Evolutionary conservation across 306 rosid genomes (phyloP).

Genomic region (Acacia acuminata): DNA sequence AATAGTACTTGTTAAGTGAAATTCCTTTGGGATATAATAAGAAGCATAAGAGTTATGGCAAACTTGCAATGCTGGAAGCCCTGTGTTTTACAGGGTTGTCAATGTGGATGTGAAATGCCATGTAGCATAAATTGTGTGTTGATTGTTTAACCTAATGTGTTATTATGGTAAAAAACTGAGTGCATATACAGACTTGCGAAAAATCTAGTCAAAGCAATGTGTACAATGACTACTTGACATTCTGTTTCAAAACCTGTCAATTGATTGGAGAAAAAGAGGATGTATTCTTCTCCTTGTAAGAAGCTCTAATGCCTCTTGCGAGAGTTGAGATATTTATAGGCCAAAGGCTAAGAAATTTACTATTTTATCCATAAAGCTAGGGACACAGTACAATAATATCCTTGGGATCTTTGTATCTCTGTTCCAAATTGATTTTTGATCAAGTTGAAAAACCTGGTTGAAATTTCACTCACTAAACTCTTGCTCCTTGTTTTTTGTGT

Average conservation of each 20-base stretch:
- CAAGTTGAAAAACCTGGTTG: not conserved
- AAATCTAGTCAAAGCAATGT: not conserved
- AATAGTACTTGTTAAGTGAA: not conserved
- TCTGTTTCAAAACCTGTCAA: too few relatives aligned
- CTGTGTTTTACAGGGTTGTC: not conserved
- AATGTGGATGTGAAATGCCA: not conserved
- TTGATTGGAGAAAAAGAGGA: too few relatives aligned
- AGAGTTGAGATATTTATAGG: too few relatives aligned
- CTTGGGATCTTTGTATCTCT: not conserved
- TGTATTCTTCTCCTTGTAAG: too few relatives aligned
- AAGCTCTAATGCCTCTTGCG: not conserved
- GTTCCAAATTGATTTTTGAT: not conserved
- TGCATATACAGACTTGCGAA: not conserved
- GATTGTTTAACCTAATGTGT: not conserved
- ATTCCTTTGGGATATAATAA: slow-evolving; percentile 9
- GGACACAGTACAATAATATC: not conserved
- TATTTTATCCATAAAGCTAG: not conserved
- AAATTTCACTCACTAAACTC: not conserved
- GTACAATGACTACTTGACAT: too few relatives aligned
- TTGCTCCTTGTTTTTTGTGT: not conserved
- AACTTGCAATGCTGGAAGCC: not conserved
- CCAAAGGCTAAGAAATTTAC: not conserved
- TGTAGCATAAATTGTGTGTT: not conserved
- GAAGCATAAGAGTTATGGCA: not conserved
- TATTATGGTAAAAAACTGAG: slow-evolving; percentile 22